Conservation (phyloP, 768 basidiomycete species). For the Suillus hirtellus region DNA sequence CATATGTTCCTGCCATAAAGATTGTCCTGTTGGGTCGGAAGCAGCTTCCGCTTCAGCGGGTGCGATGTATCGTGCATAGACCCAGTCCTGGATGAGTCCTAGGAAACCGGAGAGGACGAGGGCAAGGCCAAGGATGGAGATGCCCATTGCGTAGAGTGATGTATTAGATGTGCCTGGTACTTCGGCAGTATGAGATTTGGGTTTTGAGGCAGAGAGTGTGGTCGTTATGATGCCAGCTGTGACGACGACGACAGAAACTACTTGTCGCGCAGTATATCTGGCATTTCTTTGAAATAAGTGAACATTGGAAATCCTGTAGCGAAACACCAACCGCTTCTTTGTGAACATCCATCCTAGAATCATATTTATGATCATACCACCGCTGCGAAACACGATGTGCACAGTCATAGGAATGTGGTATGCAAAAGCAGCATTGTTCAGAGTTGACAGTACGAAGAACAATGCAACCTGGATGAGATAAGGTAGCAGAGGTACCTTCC, state of each 20-base stretch:
- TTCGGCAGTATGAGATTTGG: slow-evolving; percentile 21
- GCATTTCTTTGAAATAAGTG: slow-evolving; percentile 11
- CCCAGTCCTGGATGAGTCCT: slow-evolving; percentile 83
- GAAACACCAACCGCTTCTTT: slow-evolving; percentile 54
- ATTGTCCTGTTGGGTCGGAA: slow-evolving; percentile 19
- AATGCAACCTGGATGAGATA: slow-evolving; percentile 82
- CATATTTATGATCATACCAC: slow-evolving; percentile 84
- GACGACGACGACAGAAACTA: slow-evolving; percentile 76
- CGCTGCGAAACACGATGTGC: slow-evolving; percentile 93
- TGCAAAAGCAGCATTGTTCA: slow-evolving; percentile 92
- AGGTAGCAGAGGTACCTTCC: slow-evolving; percentile 66
- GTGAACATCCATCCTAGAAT: slow-evolving; percentile 69
- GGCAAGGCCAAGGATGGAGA: slow-evolving; percentile 71
- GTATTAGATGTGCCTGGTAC: slow-evolving; percentile 5
- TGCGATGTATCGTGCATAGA: slow-evolving; percentile 52
- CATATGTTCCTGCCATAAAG: slow-evolving; percentile 85
- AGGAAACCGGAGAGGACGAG: slow-evolving; percentile 80
- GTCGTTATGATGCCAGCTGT: slow-evolving; percentile 78
- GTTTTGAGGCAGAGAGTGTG: slow-evolving; percentile 70
- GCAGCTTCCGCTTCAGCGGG: slow-evolving; percentile 24
- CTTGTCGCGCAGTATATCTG: slow-evolving; percentile 65
- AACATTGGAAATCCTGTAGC: slow-evolving; percentile 2
- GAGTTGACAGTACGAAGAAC: slow-evolving; percentile 74
- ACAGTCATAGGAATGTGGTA: slow-evolving; percentile 87
- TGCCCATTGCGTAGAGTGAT: slow-evolving; percentile 62